A percentile compares a stretch with the other conserved stretches of the same genome.
Conservation (phyloP, 202 grass and related monocot genomes). For the Setaria italica region DNA sequence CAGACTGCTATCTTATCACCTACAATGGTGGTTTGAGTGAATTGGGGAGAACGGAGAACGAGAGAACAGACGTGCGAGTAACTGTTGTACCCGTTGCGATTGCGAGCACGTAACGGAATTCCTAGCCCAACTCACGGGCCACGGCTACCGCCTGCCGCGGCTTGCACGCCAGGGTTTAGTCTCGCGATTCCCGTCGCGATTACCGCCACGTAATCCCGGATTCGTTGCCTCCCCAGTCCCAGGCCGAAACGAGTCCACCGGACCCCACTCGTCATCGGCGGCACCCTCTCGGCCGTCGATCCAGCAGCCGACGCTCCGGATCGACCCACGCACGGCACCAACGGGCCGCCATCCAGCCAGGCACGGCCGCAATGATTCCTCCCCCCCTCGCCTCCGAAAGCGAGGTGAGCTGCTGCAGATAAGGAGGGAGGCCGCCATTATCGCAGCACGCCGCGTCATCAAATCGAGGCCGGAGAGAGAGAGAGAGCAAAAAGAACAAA, state of each 20-base stretch:
- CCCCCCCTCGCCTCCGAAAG: background rate
- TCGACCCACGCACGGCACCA: background rate
- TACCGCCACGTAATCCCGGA: background rate
- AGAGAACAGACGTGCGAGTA: no score
- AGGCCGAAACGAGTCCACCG: background rate
- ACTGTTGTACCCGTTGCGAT: background rate
- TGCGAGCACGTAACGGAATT: background rate
- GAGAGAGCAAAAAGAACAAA: no score
- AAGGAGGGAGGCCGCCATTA: slow-evolving; percentile 40
- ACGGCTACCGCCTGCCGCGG: background rate
- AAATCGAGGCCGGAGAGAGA: background rate
- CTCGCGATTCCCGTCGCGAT: background rate
- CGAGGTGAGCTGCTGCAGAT: slow-evolving; percentile 24
- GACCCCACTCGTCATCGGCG: background rate
- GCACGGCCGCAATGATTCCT: slow-evolving; percentile 46
- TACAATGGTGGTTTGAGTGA: no score
- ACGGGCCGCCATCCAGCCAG: background rate
- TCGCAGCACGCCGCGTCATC: slow-evolving; percentile 40
- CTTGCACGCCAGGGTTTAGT: background rate
- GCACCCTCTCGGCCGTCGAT: background rate
- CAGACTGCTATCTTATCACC: no score
- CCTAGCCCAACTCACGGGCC: background rate
- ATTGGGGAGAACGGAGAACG: no score
- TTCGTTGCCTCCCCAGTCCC: background rate
- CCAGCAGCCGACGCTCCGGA: background rate